A percentile compares a stretch with the other conserved stretches of the same genome.
phyloP scores from a whole-genome alignment of 2,329 filamentous ascomycete species.

The Cryoendolithus antarcticus region DNA sequence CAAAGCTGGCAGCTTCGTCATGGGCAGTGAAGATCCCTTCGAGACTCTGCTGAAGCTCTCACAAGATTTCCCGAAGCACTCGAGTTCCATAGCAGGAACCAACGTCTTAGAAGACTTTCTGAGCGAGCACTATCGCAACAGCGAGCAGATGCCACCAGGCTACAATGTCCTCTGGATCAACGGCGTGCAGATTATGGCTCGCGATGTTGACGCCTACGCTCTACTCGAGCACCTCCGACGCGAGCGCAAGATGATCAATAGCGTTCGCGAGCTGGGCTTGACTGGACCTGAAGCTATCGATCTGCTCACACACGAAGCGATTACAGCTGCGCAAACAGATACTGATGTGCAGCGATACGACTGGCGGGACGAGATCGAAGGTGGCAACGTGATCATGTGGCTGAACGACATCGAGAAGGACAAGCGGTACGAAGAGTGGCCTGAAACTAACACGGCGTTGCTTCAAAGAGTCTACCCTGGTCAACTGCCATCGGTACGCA shows the following conservation, averaged over 20 bases:
- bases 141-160: constrained; percentile 56
- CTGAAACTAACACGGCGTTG: constrained; percentile 49
- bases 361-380: constrained; percentile 77
- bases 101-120: constrained; percentile 60
- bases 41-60: constrained; percentile 70
- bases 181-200: constrained; percentile 70
- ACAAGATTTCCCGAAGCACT: constrained; percentile 90
- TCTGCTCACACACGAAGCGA: constrained; percentile 61
- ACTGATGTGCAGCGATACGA: constrained; percentile 63
- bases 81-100: constrained; percentile 59
- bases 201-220: constrained; percentile 77
- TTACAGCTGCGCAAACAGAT: constrained; percentile 49
- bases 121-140: constrained; percentile 59
- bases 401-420: constrained; percentile 89
- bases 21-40: constrained; percentile 69
- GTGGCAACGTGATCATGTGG: constrained; percentile 81
- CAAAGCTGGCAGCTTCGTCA: constrained; percentile 76
- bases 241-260: constrained; percentile 67
- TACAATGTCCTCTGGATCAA: constrained; percentile 89
- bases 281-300: constrained; percentile 64
- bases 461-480: constrained; percentile 73
- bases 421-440: constrained; percentile 63
- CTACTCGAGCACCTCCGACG: constrained; percentile 69
- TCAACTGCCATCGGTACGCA: constrained; percentile 66
- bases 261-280: constrained; percentile 63